Base-by-base conservation (phyloP, 306 rosid species). In the Rosa rugosa region DNA sequence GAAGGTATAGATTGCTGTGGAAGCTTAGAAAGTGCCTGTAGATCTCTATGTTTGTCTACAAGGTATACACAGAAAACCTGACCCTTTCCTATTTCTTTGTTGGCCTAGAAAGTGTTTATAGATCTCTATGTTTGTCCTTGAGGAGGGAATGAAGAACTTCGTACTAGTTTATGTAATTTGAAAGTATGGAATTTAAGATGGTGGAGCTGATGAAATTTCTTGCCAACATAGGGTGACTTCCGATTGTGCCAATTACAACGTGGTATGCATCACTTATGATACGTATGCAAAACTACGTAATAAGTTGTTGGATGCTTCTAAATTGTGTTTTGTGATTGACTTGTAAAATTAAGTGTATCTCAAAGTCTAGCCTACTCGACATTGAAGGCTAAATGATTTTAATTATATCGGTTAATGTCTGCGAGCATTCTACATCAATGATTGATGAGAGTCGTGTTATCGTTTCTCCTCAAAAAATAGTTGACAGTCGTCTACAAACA, bases 151-250 rank as follows among this genome's bases (percentile, higher is more conserved):
- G 53, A 7, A 65, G 44, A 65, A 65, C 45, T 16, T 17, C 5
- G 41, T 25, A 44, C 10, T 25, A 1, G 11, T 3, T 46, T 47
- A 49, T 65, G 80, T 77, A 66, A 13, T 66, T 13, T 51, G 51
- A 66, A 77, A 77, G 66, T 11, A 66, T 66, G 40, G 73, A 47
- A 77, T 25, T 49, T 34, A 4, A 23, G 16, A 27, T 20, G 16
- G 51, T 22, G 17, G 40, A 74, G 44, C 59, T 74, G 68, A 56
- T 74, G 41, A 56, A n/a, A 40, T 41, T 56, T 74, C 38, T 73
- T 73, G 50, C 14, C 47, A 36, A 17, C 60, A 27, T 8, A n/a
- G 20, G 46, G 23, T 68, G 72, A n/a, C 51, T 36, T 65, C 10
- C 23, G 25, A 8, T 71, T 16, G 40, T 46, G 45, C 38, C 22